Base-by-base conservation (phyloP, 2,329 filamentous ascomycete genomes). In the Ophiocordyceps polyrhachis-furcata region DNA sequence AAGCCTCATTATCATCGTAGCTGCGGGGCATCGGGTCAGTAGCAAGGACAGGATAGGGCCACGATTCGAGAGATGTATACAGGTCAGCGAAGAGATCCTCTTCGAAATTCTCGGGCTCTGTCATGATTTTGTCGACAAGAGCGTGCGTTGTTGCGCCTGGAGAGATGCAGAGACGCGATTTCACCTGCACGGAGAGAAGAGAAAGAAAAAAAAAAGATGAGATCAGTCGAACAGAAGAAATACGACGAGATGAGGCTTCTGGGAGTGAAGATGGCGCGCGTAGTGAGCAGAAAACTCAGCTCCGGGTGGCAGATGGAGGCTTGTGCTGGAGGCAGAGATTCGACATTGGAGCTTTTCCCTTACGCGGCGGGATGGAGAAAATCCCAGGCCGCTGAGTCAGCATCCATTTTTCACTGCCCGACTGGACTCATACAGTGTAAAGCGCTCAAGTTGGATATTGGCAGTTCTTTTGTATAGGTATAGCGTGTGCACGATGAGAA, bases 21-120 rank as follows among this genome's bases (percentile, higher is more conserved):
- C 79, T 82, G 50, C 31, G 28, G 31, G 31, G 40, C 12, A 23
- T 13, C 21, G 43, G 50, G 50, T 41, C 23, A 43, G n/a, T 15
- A 29, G n/a, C 20, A 25, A 25, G 35, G 17, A 12, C 13, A 20
- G 25, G 13, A 6, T 15, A 29, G 8, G 1, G 9, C 5, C 12
- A 13, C 9, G 11, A 31, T 11, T 20, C 31, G 20, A 29, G 17
- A 25, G 42, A 40, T 19, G 53, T 85, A 66, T 70, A 94, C 87
- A 94, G 76, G 66, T 94, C 88, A 56, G 87, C 87, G 64, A 94
- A 94, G 64, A 94, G 83, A 72, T 94, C 87, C 58, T 94, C 88
- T 54, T 94, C 87, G 53, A 86, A 79, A 53, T 84, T 83, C 57
- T 88, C 83, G 44, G 74, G 69, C 56, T 91, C 85, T 42, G 83